Conservation (phyloP, 2,329 filamentous ascomycete genomes). For the Nakataea oryzae region DNA sequence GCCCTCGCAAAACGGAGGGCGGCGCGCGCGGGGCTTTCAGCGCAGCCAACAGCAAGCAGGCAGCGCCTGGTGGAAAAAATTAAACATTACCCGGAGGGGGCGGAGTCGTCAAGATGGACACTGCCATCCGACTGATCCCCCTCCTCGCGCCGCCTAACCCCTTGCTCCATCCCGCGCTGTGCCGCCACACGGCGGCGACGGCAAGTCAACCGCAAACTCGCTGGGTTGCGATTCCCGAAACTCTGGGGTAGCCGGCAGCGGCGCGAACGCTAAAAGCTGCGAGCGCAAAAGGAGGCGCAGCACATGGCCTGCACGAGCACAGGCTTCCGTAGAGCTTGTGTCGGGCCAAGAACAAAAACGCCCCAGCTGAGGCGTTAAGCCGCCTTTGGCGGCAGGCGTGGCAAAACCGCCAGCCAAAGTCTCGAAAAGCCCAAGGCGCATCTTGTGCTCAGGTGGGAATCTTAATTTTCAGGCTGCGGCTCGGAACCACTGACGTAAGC, state of each 20-base stretch:
- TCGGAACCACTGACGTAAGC: too few species aligned
- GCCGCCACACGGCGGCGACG: neutral
- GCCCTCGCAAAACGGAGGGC: neutral
- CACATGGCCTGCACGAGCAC: neutral
- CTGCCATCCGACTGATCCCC: too few species aligned
- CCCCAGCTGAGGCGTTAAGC: too few species aligned
- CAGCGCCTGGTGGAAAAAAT: too few species aligned
- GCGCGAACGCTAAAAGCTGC: neutral
- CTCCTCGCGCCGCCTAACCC: too few species aligned
- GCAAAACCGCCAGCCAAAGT: neutral
- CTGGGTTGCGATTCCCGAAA: neutral
- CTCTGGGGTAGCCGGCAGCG: neutral
- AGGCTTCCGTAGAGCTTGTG: too few species aligned
- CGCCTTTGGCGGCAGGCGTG: neutral
- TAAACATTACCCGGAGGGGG: too few species aligned
- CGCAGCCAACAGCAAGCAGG: too few species aligned
- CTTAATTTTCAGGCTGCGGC: too few species aligned
- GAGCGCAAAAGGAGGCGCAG: neutral
- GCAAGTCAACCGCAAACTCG: neutral
- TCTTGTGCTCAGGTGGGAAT: neutral
- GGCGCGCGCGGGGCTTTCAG: too few species aligned
- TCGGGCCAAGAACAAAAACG: neutral
- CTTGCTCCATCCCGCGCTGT: neutral
- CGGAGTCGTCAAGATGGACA: neutral
- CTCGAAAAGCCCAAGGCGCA: neutral